phyloP scores from a whole-genome alignment of 768 basidiomycete species.

The Lentinula sp. region DNA sequence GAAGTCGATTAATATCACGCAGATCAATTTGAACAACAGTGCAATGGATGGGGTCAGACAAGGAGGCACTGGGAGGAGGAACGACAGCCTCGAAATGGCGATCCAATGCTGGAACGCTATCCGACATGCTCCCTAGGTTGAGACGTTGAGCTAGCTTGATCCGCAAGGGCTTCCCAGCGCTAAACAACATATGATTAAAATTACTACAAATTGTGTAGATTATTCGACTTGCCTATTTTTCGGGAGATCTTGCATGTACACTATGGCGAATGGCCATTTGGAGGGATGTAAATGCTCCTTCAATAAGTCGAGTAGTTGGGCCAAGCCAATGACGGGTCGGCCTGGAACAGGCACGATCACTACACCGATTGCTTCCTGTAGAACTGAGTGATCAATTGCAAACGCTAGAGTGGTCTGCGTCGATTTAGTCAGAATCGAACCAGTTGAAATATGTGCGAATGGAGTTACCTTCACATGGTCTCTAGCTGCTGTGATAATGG shows the following conservation, averaged over 20 bases:
- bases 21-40: conserved; percentile 23
- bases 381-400: conserved; percentile 37
- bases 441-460: not conserved
- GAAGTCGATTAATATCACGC: conserved; percentile 17
- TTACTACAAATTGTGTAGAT: not conserved
- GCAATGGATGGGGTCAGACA: conserved; percentile 33
- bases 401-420: conserved; percentile 35
- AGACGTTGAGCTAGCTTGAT: conserved; percentile 37
- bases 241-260: conserved; percentile 42
- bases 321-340: conserved; percentile 29
- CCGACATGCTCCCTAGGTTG: conserved; percentile 28
- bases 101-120: conserved; percentile 23
- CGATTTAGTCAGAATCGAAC: not conserved
- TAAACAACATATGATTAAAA: conserved; percentile 5
- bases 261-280: conserved; percentile 42
- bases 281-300: conserved; percentile 40
- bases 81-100: conserved; percentile 36
- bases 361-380: conserved; percentile 43
- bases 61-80: conserved; percentile 23
- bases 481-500: conserved; percentile 37
- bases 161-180: conserved; percentile 40
- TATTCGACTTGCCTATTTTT: conserved; percentile 27
- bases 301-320: conserved; percentile 37
- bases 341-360: conserved; percentile 31
- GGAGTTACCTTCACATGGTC: conserved; percentile 29